phyloP scores from a whole-genome alignment of 2,329 filamentous ascomycete genomes.

The Dactylellina leptospora region DNA sequence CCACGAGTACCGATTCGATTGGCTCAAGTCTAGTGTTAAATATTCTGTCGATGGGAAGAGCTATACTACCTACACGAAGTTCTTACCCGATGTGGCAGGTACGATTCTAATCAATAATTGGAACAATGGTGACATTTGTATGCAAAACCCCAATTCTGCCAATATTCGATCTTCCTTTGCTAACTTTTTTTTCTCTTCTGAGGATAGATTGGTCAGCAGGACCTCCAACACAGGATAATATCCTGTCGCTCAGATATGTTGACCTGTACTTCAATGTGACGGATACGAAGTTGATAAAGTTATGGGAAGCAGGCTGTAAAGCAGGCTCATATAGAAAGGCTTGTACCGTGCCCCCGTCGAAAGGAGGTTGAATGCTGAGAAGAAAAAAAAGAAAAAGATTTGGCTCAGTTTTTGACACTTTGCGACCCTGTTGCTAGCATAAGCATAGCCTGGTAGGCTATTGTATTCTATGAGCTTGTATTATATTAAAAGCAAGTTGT shows the following conservation, averaged over 20 bases:
- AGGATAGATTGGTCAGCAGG: slow-evolving; percentile 42
- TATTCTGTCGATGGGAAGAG: slow-evolving; percentile 25
- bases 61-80: slow-evolving; percentile 9
- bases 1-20: slow-evolving; percentile 49
- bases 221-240: slow-evolving; percentile 26
- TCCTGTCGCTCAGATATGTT: slow-evolving; percentile 28
- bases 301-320: slow-evolving; percentile 28
- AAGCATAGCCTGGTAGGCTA: too few relatives aligned
- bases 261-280: slow-evolving; percentile 44
- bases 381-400: background rate
- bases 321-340: slow-evolving; percentile 3
- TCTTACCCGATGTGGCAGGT: slow-evolving; percentile 9
- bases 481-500: too few relatives aligned
- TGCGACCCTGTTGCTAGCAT: background rate
- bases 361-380: background rate
- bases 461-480: too few relatives aligned
- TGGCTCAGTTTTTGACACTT: too few relatives aligned
- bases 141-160: background rate
- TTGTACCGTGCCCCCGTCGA: slow-evolving; percentile 26
- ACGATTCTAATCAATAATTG: slow-evolving; percentile 44
- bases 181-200: background rate
- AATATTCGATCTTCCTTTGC: background rate
- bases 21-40: slow-evolving; percentile 23
- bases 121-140: slow-evolving; percentile 48
- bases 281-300: slow-evolving; percentile 4